These are phyloP conservation scores for Alternaria gaisen DNA, from an alignment of 2,329 filamentous ascomycete genomes.

Conservation along the genomic window DNA sequence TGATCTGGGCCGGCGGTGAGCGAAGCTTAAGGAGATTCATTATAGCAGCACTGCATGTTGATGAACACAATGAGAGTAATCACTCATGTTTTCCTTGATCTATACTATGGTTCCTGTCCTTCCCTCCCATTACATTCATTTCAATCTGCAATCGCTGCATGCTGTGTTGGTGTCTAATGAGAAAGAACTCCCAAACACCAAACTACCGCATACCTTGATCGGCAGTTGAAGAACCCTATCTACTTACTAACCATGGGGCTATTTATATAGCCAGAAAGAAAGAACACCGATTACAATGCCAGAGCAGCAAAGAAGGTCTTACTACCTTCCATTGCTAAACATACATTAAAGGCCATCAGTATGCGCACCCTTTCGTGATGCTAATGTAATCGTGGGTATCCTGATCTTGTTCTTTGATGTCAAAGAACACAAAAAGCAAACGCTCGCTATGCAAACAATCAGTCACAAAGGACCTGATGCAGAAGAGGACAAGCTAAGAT, in stretches of 20 bases:
- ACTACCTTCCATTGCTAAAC: neutral
- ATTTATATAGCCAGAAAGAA: neutral
- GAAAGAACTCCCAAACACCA: neutral
- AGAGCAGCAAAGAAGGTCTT: neutral
- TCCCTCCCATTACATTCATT: neutral
- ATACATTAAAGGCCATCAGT: conserved; percentile 9
- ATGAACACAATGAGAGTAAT: neutral
- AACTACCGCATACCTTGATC: neutral
- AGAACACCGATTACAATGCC: conserved; percentile 1
- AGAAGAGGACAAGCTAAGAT: conserved; percentile 2
- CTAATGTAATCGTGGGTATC: conserved; percentile 28
- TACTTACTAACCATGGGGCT: conserved; percentile 1
- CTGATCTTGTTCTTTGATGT: conserved; percentile 8
- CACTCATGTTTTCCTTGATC: conserved; percentile 7
- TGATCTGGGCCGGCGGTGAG: conserved; percentile 53
- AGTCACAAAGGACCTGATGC: conserved; percentile 5
- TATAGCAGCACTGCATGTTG: neutral
- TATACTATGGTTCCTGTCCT: conserved; percentile 1
- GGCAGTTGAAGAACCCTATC: neutral
- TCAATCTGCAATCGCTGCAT: neutral
- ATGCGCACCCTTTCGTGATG: conserved; percentile 3
- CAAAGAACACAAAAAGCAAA: conserved; percentile 17
- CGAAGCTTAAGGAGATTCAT: neutral
- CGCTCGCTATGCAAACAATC: conserved; percentile 29
- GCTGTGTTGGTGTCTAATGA: neutral